Conservation (phyloP, 2,329 filamentous ascomycete genomes). For the Capronia coronata region DNA sequence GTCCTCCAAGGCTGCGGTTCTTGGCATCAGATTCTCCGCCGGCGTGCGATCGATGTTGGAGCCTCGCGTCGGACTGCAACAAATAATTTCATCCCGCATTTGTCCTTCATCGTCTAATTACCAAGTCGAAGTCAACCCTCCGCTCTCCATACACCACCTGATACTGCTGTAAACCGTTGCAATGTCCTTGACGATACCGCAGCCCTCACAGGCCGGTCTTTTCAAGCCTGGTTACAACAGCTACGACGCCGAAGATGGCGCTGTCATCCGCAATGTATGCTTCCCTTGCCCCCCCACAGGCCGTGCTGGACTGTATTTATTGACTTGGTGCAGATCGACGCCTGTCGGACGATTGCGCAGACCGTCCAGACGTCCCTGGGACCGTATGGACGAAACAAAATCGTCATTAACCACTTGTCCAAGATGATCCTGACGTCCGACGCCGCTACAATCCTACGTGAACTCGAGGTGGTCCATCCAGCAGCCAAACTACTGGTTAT, state of each 20-base stretch:
- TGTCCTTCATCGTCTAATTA: not conserved
- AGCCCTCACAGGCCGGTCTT: conserved; percentile 82
- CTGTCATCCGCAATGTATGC: conserved; percentile 75
- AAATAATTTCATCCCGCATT: not conserved
- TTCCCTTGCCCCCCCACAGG: not conserved
- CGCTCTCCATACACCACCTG: not conserved
- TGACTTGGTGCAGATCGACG: conserved; percentile 60
- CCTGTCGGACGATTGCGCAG: conserved; percentile 88
- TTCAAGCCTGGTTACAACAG: conserved; percentile 98
- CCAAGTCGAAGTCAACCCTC: not conserved
- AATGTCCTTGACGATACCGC: conserved; percentile 96
- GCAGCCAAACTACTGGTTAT: conserved; percentile 96
- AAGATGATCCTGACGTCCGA: conserved; percentile 99
- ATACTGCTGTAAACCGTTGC: not conserved
- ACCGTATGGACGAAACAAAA: conserved; percentile 97
- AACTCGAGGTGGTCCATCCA: conserved; percentile 96
- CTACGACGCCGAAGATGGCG: conserved; percentile 98
- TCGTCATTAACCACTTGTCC: conserved; percentile 98
- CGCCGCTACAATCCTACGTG: conserved; percentile 91
- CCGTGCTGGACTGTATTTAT: not conserved
- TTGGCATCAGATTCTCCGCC: no score
- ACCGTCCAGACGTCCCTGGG: conserved; percentile 96
- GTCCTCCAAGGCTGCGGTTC: no score
- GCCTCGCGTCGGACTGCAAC: not conserved
- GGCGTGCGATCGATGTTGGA: no score